phyloP scores from a whole-genome alignment of 108 stramenopile species.

The Nannochloropsis salina region DNA sequence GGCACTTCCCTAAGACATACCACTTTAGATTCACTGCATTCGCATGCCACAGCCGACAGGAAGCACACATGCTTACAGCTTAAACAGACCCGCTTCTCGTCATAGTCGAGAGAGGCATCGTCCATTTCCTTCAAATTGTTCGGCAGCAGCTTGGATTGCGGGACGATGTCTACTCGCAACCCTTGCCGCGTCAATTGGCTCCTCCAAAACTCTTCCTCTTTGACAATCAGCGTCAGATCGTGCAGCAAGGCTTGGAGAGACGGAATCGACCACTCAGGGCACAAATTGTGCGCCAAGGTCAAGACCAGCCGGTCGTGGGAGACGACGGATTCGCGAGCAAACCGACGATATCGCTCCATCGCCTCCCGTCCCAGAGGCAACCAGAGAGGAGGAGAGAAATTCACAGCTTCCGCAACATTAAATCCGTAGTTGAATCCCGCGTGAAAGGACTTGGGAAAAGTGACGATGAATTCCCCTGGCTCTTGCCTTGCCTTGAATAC shows the following conservation, averaged over 20 bases:
- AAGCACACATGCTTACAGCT: conserved; percentile 65
- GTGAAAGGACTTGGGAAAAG: conserved; percentile 94
- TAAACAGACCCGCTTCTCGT: conserved; percentile 29
- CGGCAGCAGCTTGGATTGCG: background rate
- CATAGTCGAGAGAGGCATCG: background rate
- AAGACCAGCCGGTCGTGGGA: conserved; percentile 81
- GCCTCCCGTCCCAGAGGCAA: conserved; percentile 79
- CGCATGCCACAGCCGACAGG: conserved; percentile 86
- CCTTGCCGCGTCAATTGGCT: conserved; percentile 54
- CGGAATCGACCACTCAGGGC: conserved; percentile 61
- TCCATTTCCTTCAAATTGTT: background rate
- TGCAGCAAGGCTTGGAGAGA: conserved; percentile 62
- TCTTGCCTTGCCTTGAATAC: conserved; percentile 81
- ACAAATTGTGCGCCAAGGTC: conserved; percentile 74
- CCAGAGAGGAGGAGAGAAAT: conserved; percentile 64
- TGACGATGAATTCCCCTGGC: conserved; percentile 82
- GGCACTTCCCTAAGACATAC: conserved; percentile 76
- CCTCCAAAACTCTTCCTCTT: background rate
- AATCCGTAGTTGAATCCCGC: conserved; percentile 90
- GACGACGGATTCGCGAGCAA: conserved; percentile 76
- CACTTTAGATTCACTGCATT: conserved; percentile 74
- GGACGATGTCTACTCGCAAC: background rate
- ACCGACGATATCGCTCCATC: conserved; percentile 76
- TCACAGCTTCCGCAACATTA: conserved; percentile 85
- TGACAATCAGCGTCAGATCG: conserved; percentile 47